Base-by-base conservation (phyloP, 148 eudicot genomes). In the Rhododendron henanense region DNA sequence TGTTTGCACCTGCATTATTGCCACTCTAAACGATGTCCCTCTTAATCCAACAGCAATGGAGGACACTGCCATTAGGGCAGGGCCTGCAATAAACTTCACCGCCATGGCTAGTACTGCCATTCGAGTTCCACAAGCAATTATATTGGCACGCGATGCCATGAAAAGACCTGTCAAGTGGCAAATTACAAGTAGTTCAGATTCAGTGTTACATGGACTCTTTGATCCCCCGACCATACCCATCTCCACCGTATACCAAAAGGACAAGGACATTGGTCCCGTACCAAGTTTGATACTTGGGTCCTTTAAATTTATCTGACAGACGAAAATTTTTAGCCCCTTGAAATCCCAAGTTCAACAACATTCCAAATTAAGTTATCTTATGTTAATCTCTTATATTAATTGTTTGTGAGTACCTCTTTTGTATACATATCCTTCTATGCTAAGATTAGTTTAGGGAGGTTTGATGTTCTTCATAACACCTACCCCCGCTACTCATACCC, bases 81-180 rank as follows among this genome's bases (percentile, higher is more conserved):
- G 94, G n/a, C 94, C 91, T 0, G 65, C 85, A 39, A 92, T 6
- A 86, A 92, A 92, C 87, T 87, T 89, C 88, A 89, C 39, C 25
- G 53, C 86, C 85, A 92, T 83, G 76, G 91, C 88, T 59, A 89
- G 61, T 31, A 88, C 33, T 51, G 91, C 90, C 88, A 87, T 87
- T 65, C 85, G 83, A 61, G 85, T 84, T 48, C 92, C 92, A 82
- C 92, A 89, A n/a, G 92, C 87, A 79, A 89, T 88, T 50, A 92
- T 55, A 11, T 90, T 88, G 57, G 87, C 67, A 83, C 86, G 91
- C 31, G 91, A 89, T 87, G 92, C 92, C 91, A 90, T 92, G 87
- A 92, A 92, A 41, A 92, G 88, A 61, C 94, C 94, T 92, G 53
- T 45, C 50, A 69, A 79, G 39, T 31, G 83, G 84, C 41, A 50